A percentile compares a stretch with the other conserved stretches of the same genome.
These are phyloP conservation scores for Fusarium beomiforme DNA, from an alignment of 2,329 filamentous ascomycete genomes.

Conservation along the genomic window DNA sequence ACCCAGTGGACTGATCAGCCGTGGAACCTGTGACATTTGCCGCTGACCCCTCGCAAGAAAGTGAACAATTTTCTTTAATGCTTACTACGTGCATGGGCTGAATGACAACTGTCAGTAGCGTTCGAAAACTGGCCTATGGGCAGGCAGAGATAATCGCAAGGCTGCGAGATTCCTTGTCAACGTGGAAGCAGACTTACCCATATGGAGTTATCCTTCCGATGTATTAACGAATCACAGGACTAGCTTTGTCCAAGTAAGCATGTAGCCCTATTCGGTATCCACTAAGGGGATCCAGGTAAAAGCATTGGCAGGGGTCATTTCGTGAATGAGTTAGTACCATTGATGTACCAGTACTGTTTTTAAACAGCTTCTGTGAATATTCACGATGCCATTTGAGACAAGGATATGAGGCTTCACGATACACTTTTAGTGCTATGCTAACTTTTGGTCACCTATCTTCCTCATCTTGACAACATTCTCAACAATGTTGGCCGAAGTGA, in stretches of 20 bases:
- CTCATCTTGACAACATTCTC: not conserved
- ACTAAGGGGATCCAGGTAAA: not conserved
- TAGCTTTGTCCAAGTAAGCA: too few relatives aligned
- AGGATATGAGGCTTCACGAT: not conserved
- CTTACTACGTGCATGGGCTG: not conserved
- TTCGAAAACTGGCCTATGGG: not conserved
- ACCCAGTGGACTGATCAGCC: not conserved
- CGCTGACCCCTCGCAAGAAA: not conserved
- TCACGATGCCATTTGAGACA: too few relatives aligned
- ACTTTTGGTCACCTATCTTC: not conserved
- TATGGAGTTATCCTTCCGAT: not conserved
- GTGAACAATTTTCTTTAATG: not conserved
- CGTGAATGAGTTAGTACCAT: not conserved
- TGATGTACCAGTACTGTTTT: not conserved
- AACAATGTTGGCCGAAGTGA: not conserved
- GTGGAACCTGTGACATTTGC: not conserved
- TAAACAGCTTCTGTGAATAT: too few relatives aligned
- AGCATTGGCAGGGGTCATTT: not conserved
- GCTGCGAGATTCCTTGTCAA: not conserved
- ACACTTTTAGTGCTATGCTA: rapidly evolving
- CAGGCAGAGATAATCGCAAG: not conserved
- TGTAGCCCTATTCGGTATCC: too few relatives aligned
- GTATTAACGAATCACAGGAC: not conserved
- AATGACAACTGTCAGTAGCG: not conserved
- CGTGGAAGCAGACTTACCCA: not conserved